phyloP scores from a whole-genome alignment of 2,329 filamentous ascomycete genomes.

The Ascochyta lentis region DNA sequence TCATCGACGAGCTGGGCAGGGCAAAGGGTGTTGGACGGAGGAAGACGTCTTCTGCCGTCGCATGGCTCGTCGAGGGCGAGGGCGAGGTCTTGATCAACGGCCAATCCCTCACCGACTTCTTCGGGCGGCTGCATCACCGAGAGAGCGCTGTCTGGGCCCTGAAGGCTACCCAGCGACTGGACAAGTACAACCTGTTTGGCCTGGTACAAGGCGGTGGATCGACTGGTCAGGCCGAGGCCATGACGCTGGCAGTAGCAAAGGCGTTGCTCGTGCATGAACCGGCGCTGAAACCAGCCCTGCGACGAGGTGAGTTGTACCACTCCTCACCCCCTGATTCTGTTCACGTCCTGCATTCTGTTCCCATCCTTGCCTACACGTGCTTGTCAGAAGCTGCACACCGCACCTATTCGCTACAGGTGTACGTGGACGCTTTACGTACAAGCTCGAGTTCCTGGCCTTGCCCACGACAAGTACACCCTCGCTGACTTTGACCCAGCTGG shows the following conservation, averaged over 20 bases:
- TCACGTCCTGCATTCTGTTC: constrained; percentile 2
- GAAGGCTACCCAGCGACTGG: constrained; percentile 78
- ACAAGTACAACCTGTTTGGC: constrained; percentile 98
- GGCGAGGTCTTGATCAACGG: constrained; percentile 92
- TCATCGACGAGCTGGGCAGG: constrained; percentile 78
- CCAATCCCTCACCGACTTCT: constrained; percentile 79
- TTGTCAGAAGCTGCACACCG: background rate
- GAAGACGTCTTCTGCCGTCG: constrained; percentile 85
- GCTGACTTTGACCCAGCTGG: constrained; percentile 72
- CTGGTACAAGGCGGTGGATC: constrained; percentile 84
- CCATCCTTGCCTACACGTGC: constrained; percentile 4
- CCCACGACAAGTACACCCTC: constrained; percentile 7
- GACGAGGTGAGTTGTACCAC: constrained; percentile 74
- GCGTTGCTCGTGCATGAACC: constrained; percentile 91
- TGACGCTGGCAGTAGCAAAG: constrained; percentile 88
- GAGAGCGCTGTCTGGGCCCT: constrained; percentile 94
- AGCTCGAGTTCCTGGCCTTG: background rate
- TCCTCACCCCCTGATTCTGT: constrained; percentile 10
- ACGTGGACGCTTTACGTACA: constrained; percentile 14
- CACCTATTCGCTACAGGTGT: background rate
- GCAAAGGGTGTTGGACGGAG: constrained; percentile 82
- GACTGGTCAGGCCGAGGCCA: constrained; percentile 93
- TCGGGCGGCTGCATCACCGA: constrained; percentile 88
- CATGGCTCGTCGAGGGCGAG: constrained; percentile 89
- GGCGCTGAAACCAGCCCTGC: constrained; percentile 82